Conservation (phyloP, 148 eudicot species). For the Arctostaphylos glauca region DNA sequence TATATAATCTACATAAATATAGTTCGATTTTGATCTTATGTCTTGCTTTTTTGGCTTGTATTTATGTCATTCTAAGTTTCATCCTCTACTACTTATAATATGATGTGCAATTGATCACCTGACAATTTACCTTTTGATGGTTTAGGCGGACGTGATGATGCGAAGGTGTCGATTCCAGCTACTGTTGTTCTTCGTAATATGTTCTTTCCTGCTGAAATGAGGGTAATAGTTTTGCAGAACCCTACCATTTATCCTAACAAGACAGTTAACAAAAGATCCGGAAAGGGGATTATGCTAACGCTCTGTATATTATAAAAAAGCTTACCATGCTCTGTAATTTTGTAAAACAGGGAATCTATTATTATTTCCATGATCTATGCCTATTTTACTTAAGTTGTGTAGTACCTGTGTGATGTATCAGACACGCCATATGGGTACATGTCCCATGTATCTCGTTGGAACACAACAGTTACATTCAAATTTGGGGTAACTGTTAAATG, state of each 20-base stretch:
- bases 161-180: slow-evolving; percentile 77
- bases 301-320: background rate
- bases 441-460: background rate
- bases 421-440: background rate
- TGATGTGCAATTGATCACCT: background rate
- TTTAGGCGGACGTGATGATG: slow-evolving; percentile 92
- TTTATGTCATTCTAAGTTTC: background rate
- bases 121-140: slow-evolving; percentile 3
- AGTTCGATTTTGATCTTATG: background rate
- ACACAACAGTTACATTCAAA: background rate
- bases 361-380: background rate
- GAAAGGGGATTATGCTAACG: background rate
- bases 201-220: slow-evolving; percentile 85
- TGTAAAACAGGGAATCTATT: background rate
- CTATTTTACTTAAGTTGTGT: background rate
- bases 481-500: background rate
- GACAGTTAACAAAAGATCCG: background rate
- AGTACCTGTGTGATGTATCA: background rate
- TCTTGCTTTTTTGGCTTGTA: background rate
- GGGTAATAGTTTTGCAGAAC: slow-evolving; percentile 44
- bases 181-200: slow-evolving; percentile 79
- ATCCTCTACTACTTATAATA: background rate
- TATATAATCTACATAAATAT: background rate
- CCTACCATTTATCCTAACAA: background rate
- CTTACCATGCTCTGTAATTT: background rate